Conservation (phyloP, 2,329 filamentous ascomycete species). For the Raffaelea albimanens region DNA sequence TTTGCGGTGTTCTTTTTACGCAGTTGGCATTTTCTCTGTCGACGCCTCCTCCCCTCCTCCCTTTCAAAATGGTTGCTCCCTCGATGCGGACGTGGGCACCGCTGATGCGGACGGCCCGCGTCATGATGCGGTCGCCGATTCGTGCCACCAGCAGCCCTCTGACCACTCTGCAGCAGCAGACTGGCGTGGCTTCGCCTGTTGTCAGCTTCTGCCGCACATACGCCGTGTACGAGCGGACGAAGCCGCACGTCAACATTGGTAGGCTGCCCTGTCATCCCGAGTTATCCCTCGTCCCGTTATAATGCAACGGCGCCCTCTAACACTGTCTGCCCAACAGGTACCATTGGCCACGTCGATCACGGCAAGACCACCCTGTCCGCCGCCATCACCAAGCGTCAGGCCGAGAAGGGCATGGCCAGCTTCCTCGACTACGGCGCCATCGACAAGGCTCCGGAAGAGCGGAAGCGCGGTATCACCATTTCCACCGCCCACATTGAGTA, state of each 20-base stretch:
- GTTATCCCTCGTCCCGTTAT: not conserved
- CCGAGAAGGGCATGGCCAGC: slow-evolving; percentile 85
- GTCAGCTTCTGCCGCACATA: slow-evolving; percentile 58
- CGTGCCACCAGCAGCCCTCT: slow-evolving; percentile 51
- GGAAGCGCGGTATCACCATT: slow-evolving; percentile 99
- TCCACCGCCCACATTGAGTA: slow-evolving; percentile 98
- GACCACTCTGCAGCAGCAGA: slow-evolving; percentile 70
- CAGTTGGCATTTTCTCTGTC: slow-evolving; percentile 9
- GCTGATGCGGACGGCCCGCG: slow-evolving; percentile 73
- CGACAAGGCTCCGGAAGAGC: slow-evolving; percentile 98
- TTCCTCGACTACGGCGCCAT: slow-evolving; percentile 98
- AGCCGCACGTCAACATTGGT: slow-evolving; percentile 99
- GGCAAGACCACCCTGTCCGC: slow-evolving; percentile 99
- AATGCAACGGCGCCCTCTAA: not conserved
- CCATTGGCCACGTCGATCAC: slow-evolving; percentile 99
- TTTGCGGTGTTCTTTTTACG: slow-evolving; percentile 3
- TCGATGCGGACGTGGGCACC: slow-evolving; percentile 70
- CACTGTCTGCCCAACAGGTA: slow-evolving; percentile 47
- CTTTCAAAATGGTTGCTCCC: slow-evolving; percentile 56
- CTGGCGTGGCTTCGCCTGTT: slow-evolving; percentile 43
- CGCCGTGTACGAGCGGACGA: slow-evolving; percentile 72
- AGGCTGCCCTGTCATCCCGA: too few species aligned
- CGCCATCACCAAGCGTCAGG: slow-evolving; percentile 96
- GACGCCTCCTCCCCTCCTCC: slow-evolving; percentile 18
- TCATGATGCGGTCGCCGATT: slow-evolving; percentile 40